Conservation (phyloP, 345 rosid species). For the Rhodamnia rubescens region DNA sequence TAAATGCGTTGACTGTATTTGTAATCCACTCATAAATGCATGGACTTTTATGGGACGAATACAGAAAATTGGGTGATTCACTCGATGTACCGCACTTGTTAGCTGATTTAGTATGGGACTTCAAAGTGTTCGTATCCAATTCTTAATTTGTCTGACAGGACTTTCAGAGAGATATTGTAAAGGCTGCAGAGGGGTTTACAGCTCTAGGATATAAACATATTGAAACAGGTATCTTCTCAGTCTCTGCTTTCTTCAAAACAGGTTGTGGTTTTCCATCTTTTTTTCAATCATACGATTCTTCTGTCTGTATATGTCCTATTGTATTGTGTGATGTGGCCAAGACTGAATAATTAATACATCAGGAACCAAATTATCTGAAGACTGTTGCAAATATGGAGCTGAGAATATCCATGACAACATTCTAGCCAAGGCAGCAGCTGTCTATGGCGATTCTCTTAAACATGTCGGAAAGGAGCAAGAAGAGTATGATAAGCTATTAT, state of each 20-base stretch:
- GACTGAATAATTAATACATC: neutral
- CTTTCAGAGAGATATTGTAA: slow-evolving; percentile 72
- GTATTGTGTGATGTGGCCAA: neutral
- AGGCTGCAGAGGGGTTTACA: slow-evolving; percentile 68
- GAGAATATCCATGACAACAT: slow-evolving; percentile 72
- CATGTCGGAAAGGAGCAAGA: slow-evolving; percentile 90
- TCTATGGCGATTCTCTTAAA: slow-evolving; percentile 84
- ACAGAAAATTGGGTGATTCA: neutral
- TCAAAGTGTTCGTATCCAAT: neutral
- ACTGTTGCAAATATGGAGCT: slow-evolving; percentile 73
- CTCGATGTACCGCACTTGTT: neutral
- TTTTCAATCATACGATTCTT: neutral
- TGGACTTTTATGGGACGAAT: neutral
- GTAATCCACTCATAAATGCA: neutral
- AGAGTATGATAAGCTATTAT: slow-evolving; percentile 54
- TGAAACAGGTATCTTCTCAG: slow-evolving; percentile 57
- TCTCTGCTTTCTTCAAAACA: neutral
- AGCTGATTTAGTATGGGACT: neutral
- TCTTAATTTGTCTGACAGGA: slow-evolving; percentile 39
- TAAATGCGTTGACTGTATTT: neutral
- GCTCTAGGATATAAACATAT: slow-evolving; percentile 71
- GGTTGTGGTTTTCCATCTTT: neutral
- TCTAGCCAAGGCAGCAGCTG: slow-evolving; percentile 82
- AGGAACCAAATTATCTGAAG: slow-evolving; percentile 91
- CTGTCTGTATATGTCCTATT: neutral